phyloP scores from a whole-genome alignment of 371 early-diverging fungal genomes.

The Cokeromyces recurvatus region DNA sequence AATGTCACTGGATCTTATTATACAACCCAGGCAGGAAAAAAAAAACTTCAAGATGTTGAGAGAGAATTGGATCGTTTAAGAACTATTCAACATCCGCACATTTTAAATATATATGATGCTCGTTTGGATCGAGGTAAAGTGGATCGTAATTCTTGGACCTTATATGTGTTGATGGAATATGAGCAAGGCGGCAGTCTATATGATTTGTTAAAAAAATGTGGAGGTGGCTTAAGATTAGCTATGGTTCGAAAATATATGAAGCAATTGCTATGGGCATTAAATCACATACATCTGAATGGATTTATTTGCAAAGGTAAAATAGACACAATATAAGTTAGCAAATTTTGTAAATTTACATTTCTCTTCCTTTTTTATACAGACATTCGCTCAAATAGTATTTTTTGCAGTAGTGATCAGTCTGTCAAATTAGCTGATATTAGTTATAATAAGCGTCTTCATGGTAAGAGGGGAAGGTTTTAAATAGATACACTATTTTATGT shows the following conservation, averaged over 20 bases:
- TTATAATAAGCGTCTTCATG: slow-evolving; percentile 44
- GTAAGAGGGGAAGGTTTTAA: slow-evolving; percentile 13
- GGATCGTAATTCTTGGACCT: slow-evolving; percentile 37
- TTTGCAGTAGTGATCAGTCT: slow-evolving; percentile 31
- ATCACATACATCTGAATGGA: slow-evolving; percentile 53
- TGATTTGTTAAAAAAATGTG: slow-evolving; percentile 47
- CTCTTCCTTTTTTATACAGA: slow-evolving; percentile 11
- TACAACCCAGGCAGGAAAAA: slow-evolving; percentile 50
- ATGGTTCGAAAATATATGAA: slow-evolving; percentile 54
- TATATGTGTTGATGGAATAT: slow-evolving; percentile 56
- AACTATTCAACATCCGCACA: slow-evolving; percentile 49
- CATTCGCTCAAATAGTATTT: slow-evolving; percentile 34
- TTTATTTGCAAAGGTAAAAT: slow-evolving; percentile 56
- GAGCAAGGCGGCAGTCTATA: slow-evolving; percentile 40
- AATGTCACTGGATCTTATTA: slow-evolving; percentile 38
- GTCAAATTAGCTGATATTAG: slow-evolving; percentile 44
- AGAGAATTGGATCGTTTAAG: slow-evolving; percentile 56
- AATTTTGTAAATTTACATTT: not conserved
- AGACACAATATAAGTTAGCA: too few relatives aligned
- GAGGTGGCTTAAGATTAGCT: slow-evolving; percentile 40
- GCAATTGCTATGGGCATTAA: slow-evolving; percentile 54
- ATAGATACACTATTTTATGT: not conserved
- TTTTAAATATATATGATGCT: slow-evolving; percentile 52
- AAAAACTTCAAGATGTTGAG: slow-evolving; percentile 57
- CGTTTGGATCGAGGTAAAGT: slow-evolving; percentile 40